Conservation (phyloP, 148 eudicot species). For the Euryodendron excelsum region DNA sequence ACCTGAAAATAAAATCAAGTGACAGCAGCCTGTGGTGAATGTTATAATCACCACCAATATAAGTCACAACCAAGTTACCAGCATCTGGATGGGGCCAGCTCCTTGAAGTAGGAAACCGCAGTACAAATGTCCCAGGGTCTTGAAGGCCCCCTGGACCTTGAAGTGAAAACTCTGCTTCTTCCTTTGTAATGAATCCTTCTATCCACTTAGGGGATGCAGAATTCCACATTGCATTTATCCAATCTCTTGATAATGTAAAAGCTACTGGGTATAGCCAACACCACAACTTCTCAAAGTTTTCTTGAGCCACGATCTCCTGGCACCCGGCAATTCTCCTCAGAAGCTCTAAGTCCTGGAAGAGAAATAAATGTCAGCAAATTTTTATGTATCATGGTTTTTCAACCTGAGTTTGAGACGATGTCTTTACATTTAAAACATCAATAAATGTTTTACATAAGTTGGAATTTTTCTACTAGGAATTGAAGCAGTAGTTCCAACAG, state of each 20-base stretch:
- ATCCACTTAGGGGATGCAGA: constrained; percentile 71
- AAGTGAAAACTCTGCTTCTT: constrained; percentile 81
- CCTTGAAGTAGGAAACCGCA: constrained; percentile 91
- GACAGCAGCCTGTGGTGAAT: constrained; percentile 83
- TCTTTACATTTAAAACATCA: neutral
- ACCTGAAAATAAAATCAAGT: constrained; percentile 66
- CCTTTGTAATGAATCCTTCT: constrained; percentile 85
- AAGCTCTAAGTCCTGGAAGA: constrained; percentile 71
- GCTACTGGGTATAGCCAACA: constrained; percentile 93
- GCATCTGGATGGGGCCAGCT: constrained; percentile 99
- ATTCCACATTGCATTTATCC: constrained; percentile 64
- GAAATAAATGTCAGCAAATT: neutral
- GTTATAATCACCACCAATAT: constrained; percentile 66
- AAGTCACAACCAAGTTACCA: constrained; percentile 82
- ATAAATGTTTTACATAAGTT: neutral
- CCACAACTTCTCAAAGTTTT: constrained; percentile 85
- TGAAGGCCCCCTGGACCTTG: constrained; percentile 50
- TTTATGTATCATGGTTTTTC: neutral
- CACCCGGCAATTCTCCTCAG: constrained; percentile 71
- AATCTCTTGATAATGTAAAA: constrained; percentile 56
- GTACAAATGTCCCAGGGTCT: constrained; percentile 85
- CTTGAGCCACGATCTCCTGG: constrained; percentile 53
- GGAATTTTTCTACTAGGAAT: neutral
- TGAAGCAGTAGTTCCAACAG: neutral
- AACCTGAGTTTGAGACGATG: neutral